Evolutionary conservation across 495 filamentous ascomycete genomes (phyloP).

Genomic region (Sabuloglossum arenarium): DNA sequence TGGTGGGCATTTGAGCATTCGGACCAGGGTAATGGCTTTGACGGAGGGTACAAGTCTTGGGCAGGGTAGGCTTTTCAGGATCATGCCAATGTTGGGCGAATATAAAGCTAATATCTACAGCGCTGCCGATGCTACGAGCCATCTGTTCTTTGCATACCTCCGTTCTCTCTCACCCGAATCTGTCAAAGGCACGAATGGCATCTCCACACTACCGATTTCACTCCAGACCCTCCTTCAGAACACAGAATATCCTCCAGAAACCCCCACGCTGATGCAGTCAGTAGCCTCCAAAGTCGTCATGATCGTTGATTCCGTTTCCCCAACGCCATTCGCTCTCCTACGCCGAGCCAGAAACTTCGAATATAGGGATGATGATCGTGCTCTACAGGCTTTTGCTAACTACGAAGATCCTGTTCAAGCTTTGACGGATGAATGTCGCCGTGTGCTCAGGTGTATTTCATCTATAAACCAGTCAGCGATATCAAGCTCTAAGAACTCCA

Average conservation of each 20-base stretch:
- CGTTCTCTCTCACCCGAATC: slow-evolving; percentile 71
- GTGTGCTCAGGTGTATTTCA: slow-evolving; percentile 76
- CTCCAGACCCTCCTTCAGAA: slow-evolving; percentile 76
- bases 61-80: slow-evolving; percentile 23
- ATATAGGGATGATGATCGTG: slow-evolving; percentile 71
- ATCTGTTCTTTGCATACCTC: slow-evolving; percentile 94
- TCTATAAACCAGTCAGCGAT: slow-evolving; percentile 65
- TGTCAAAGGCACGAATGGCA: slow-evolving; percentile 42
- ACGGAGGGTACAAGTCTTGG: slow-evolving; percentile 85
- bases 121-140: slow-evolving; percentile 86
- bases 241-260: slow-evolving; percentile 84
- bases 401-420: slow-evolving; percentile 80
- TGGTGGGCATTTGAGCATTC: slow-evolving; percentile 97
- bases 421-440: slow-evolving; percentile 78
- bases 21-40: slow-evolving; percentile 79
- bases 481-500: slow-evolving; percentile 42
- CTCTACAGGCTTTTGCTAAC: slow-evolving; percentile 61
- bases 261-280: slow-evolving; percentile 55
- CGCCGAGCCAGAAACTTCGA: slow-evolving; percentile 88
- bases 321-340: slow-evolving; percentile 79
- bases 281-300: slow-evolving; percentile 78
- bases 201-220: slow-evolving; percentile 71
- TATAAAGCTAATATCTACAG: slow-evolving; percentile 21
- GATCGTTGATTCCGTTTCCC: slow-evolving; percentile 90
- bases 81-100: slow-evolving; percentile 10